These are phyloP conservation scores for Tolypocladium album DNA, from an alignment of 2,329 filamentous ascomycete genomes.

Conservation along the genomic window DNA sequence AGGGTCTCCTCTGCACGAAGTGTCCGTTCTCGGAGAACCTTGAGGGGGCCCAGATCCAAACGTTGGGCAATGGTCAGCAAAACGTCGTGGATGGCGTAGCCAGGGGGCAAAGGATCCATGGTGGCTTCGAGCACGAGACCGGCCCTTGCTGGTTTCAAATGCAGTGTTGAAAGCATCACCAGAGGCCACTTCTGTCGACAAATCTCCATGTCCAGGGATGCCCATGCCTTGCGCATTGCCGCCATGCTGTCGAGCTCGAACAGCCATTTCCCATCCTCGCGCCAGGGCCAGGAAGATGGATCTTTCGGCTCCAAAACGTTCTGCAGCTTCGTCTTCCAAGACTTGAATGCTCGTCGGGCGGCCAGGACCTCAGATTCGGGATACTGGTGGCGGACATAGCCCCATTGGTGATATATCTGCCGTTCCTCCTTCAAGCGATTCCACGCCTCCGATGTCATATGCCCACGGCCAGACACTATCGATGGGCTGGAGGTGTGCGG, in stretches of 20 bases:
- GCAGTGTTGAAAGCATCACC: slow-evolving; percentile 25
- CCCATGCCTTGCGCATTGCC: slow-evolving; percentile 23
- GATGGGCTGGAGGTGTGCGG: neutral
- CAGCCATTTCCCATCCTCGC: slow-evolving; percentile 16
- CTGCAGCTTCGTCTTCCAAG: slow-evolving; percentile 17
- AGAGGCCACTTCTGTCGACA: slow-evolving; percentile 19
- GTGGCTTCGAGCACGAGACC: slow-evolving; percentile 25
- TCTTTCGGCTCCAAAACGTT: slow-evolving; percentile 8
- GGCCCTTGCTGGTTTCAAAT: slow-evolving; percentile 19
- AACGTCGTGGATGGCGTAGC: slow-evolving; percentile 26
- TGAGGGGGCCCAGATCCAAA: slow-evolving; percentile 8
- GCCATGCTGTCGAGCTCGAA: slow-evolving; percentile 16
- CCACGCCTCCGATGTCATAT: neutral
- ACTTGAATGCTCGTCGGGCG: slow-evolving; percentile 13
- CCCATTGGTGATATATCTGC: slow-evolving; percentile 17
- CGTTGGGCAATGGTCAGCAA: slow-evolving; percentile 18
- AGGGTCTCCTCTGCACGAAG: slow-evolving; percentile 18
- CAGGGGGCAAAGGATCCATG: slow-evolving; percentile 21
- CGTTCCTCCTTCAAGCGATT: neutral
- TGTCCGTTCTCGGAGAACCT: slow-evolving; percentile 9
- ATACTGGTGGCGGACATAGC: slow-evolving; percentile 17
- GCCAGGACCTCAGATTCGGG: slow-evolving; percentile 10
- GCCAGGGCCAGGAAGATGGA: slow-evolving; percentile 13
- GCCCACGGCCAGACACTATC: neutral
- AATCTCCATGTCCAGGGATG: slow-evolving; percentile 11